Conservation (phyloP, 2,329 filamentous ascomycete species). For the Colletotrichum incanum region DNA sequence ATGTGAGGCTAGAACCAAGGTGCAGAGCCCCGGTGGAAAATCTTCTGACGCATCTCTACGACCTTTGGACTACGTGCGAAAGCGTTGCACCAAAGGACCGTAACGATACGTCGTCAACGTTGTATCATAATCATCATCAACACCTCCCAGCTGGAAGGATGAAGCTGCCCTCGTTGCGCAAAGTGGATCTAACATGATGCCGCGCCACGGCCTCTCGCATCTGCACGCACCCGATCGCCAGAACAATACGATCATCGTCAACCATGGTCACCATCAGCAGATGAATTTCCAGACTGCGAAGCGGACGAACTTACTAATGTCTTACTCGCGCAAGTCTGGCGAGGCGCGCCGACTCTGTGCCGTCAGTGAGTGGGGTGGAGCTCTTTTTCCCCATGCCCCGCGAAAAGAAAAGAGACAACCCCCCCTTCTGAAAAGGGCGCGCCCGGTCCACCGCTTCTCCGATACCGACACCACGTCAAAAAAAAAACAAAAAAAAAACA, state of each 20-base stretch:
- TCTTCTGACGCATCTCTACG: too few relatives aligned
- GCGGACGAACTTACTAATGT: not conserved
- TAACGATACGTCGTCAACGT: too few relatives aligned
- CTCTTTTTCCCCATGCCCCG: constrained; percentile 27
- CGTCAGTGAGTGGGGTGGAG: constrained; percentile 19
- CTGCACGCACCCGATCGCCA: not conserved
- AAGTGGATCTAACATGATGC: not conserved
- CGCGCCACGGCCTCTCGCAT: not conserved
- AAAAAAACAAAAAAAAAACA: not conserved
- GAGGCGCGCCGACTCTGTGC: constrained; percentile 1
- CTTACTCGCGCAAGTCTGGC: constrained; percentile 10
- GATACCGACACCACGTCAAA: constrained; percentile 17
- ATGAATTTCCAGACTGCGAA: not conserved
- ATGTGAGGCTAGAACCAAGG: too few relatives aligned
- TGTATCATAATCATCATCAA: too few relatives aligned
- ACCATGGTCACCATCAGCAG: not conserved
- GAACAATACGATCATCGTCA: not conserved
- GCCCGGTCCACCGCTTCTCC: constrained; percentile 21
- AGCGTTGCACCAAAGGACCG: too few relatives aligned
- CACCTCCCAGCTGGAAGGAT: not conserved
- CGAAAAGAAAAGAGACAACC: not conserved
- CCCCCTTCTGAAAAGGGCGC: constrained; percentile 10
- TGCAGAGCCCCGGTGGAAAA: too few relatives aligned
- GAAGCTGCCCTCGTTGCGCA: not conserved
- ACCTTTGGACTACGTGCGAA: too few relatives aligned